A percentile compares a stretch with the other conserved stretches of the same genome.
These are phyloP conservation scores for Grigorovia humatica DNA, from an alignment of 805 yeast genomes.

Conservation along the genomic window DNA sequence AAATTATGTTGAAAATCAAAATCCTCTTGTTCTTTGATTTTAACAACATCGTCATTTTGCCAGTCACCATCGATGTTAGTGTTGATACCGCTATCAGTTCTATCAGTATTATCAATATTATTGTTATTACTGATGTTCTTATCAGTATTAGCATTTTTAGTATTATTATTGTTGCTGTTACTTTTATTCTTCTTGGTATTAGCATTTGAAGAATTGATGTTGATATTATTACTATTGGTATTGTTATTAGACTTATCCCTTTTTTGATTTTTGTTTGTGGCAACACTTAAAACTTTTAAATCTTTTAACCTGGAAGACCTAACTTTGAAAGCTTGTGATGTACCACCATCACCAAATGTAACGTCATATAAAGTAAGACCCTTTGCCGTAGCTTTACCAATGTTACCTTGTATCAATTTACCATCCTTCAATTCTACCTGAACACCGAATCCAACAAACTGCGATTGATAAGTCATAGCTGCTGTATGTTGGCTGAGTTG, in stretches of 20 bases:
- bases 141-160: conserved; percentile 7
- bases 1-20: conserved; percentile 81
- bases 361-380: conserved; percentile 33
- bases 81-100: conserved; percentile 27
- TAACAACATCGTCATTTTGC: conserved; percentile 39
- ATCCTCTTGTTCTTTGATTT: conserved; percentile 44
- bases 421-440: conserved; percentile 36
- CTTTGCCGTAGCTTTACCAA: conserved; percentile 34
- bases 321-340: conserved; percentile 27
- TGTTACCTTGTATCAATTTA: conserved; percentile 31
- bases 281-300: conserved; percentile 24
- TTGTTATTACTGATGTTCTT: conserved; percentile 3
- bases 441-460: conserved; percentile 39
- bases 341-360: conserved; percentile 22
- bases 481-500: not conserved
- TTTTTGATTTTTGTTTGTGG: conserved; percentile 17
- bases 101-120: conserved; percentile 3
- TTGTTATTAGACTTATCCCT: conserved; percentile 14
- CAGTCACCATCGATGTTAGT: conserved; percentile 30
- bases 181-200: conserved; percentile 1
- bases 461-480: conserved; percentile 21
- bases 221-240: conserved; percentile 6
- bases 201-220: conserved; percentile 8
- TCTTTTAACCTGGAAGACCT: conserved; percentile 28
- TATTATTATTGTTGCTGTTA: conserved; percentile 1